Percentiles rank a stretch among this genome's conserved stretches.
phyloP scores from a whole-genome alignment of 768 basidiomycete genomes.

The Leccinellum albellum region DNA sequence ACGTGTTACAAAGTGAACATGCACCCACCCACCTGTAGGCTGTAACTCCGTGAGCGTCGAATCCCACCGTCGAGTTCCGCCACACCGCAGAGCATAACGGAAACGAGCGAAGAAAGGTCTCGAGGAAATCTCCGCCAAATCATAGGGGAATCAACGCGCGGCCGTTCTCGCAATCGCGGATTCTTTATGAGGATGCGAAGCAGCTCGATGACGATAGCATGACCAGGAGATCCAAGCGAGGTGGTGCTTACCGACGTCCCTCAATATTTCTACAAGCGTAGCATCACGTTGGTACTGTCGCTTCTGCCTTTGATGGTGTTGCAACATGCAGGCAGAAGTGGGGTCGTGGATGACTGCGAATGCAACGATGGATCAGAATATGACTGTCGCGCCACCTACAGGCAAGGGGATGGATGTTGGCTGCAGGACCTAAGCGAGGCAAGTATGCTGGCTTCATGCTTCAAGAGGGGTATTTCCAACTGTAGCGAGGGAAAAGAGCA shows the following conservation, averaged over 20 bases:
- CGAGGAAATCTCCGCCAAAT: slow-evolving; percentile 20
- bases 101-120: slow-evolving; percentile 13
- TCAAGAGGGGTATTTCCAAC: slow-evolving; percentile 17
- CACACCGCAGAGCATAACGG: slow-evolving; percentile 22
- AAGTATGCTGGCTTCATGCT: slow-evolving; percentile 19
- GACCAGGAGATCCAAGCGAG: slow-evolving; percentile 8
- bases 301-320: slow-evolving; percentile 24
- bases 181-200: slow-evolving; percentile 20
- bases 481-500: slow-evolving; percentile 3
- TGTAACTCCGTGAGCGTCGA: slow-evolving; percentile 15
- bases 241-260: slow-evolving; percentile 21
- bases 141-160: slow-evolving; percentile 20
- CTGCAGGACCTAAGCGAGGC: slow-evolving; percentile 28
- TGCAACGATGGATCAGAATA: slow-evolving; percentile 18
- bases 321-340: slow-evolving; percentile 22
- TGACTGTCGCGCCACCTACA: slow-evolving; percentile 24
- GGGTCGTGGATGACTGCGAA: slow-evolving; percentile 23
- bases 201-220: slow-evolving; percentile 5
- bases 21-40: slow-evolving; percentile 24
- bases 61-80: slow-evolving; percentile 13
- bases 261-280: slow-evolving; percentile 24
- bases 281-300: slow-evolving; percentile 26
- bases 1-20: slow-evolving; percentile 23
- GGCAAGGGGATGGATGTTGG: slow-evolving; percentile 22
- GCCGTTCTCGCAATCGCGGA: slow-evolving; percentile 18